Evolutionary conservation across 225 moss, liverwort and hornwort genomes (phyloP).

Genomic region (Pleurozium schreberi): DNA sequence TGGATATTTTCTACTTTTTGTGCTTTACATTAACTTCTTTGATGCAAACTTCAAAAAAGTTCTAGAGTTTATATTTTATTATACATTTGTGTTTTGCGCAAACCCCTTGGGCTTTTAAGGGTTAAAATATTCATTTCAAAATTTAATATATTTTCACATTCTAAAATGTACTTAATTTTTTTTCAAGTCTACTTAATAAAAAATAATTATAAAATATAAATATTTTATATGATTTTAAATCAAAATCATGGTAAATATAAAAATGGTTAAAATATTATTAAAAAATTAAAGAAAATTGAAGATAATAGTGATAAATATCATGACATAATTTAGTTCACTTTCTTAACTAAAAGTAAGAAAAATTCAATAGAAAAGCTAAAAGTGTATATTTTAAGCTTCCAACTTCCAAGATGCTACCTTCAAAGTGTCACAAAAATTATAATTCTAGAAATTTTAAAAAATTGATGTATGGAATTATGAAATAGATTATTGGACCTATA

Average conservation of each 20-base stretch:
- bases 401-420: background rate
- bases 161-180: too few relatives aligned
- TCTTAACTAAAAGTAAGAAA: background rate
- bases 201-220: too few relatives aligned
- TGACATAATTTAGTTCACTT: background rate
- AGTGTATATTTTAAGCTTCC: background rate
- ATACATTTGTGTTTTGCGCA: too few relatives aligned
- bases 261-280: accelerated
- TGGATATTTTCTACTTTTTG: too few relatives aligned
- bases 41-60: too few relatives aligned
- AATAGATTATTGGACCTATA: background rate
- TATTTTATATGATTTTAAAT: too few relatives aligned
- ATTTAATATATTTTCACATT: too few relatives aligned
- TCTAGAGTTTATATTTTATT: too few relatives aligned
- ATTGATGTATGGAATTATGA: background rate
- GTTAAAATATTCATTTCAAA: too few relatives aligned
- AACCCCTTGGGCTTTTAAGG: too few relatives aligned
- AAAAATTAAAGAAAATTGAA: background rate
- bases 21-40: too few relatives aligned
- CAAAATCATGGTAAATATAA: background rate
- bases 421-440: background rate
- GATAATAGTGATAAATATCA: background rate
- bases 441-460: background rate
- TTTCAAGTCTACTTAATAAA: too few relatives aligned
- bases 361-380: background rate